Evolutionary conservation across 2,329 filamentous ascomycete species (phyloP).

Genomic region (Aspergillus ibericus): DNA sequence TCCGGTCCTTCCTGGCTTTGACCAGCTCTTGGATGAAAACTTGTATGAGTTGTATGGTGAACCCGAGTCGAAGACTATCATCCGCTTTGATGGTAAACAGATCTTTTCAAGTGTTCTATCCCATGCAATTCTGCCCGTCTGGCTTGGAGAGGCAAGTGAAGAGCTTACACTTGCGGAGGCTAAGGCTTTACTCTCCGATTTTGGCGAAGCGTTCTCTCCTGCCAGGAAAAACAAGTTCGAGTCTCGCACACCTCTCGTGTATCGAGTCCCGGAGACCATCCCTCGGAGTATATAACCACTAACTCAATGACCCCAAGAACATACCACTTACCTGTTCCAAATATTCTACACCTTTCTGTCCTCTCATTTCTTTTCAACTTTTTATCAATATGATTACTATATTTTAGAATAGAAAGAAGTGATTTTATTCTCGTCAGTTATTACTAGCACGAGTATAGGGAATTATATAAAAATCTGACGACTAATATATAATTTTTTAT

Average conservation of each 20-base stretch:
- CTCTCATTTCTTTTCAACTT: too few species aligned
- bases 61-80: slow-evolving; percentile 22
- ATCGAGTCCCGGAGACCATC: slow-evolving; percentile 39
- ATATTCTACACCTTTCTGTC: too few species aligned
- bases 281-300: too few species aligned
- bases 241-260: slow-evolving; percentile 23
- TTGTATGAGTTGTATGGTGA: slow-evolving; percentile 23
- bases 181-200: slow-evolving; percentile 28
- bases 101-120: slow-evolving; percentile 22
- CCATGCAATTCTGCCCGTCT: slow-evolving; percentile 17
- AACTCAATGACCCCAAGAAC: too few species aligned
- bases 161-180: slow-evolving; percentile 25
- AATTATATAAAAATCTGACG: too few species aligned
- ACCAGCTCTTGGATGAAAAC: slow-evolving; percentile 20
- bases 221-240: slow-evolving; percentile 11
- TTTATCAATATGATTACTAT: too few species aligned
- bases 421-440: too few species aligned
- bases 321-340: too few species aligned
- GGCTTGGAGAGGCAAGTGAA: slow-evolving; percentile 23
- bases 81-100: slow-evolving; percentile 21
- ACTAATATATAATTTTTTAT: too few species aligned
- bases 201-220: slow-evolving; percentile 28
- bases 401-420: too few species aligned
- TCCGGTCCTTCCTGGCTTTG: slow-evolving; percentile 15
- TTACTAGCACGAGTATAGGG: too few species aligned